These are phyloP conservation scores for Neophaeococcomyces aloes DNA, from an alignment of 2,329 filamentous ascomycete species.

Conservation along the genomic window DNA sequence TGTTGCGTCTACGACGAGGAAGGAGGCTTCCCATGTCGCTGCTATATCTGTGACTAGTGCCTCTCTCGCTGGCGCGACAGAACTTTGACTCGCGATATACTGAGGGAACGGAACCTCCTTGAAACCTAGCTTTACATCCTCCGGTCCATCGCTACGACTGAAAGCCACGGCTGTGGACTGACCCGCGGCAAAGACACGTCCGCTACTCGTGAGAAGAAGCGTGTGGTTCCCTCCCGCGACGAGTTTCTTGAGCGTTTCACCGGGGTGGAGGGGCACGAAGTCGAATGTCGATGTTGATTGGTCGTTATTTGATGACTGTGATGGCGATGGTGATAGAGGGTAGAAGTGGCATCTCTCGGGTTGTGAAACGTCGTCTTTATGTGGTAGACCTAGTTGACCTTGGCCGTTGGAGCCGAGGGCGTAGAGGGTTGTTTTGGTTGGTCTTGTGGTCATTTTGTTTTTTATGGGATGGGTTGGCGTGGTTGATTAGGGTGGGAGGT, in stretches of 20 bases:
- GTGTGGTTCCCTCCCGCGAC: slow-evolving; percentile 79
- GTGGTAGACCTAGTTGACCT: slow-evolving; percentile 61
- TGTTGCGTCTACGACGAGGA: slow-evolving; percentile 41
- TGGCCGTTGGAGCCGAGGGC: slow-evolving; percentile 68
- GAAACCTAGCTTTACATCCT: slow-evolving; percentile 12
- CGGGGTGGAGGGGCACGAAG: slow-evolving; percentile 17
- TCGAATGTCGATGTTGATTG: slow-evolving; percentile 33
- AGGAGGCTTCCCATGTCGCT: slow-evolving; percentile 69
- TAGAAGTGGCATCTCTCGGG: slow-evolving; percentile 53
- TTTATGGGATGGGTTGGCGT: too few species aligned
- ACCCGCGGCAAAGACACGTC: slow-evolving; percentile 57
- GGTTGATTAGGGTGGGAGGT: too few species aligned
- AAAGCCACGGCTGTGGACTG: background rate
- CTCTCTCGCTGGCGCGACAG: background rate
- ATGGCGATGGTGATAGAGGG: slow-evolving; percentile 14
- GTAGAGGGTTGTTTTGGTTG: slow-evolving; percentile 35
- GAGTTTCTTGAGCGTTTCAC: slow-evolving; percentile 27
- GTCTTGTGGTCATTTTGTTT: too few species aligned
- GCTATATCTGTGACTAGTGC: slow-evolving; percentile 41
- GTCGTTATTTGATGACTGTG: slow-evolving; percentile 28
- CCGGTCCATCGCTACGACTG: background rate
- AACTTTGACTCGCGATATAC: background rate
- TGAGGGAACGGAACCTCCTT: background rate
- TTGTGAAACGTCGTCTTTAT: slow-evolving; percentile 58
- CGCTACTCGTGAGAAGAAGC: slow-evolving; percentile 53